Conservation (phyloP, 202 grass and related monocot genomes). For the Digitaria exilis region DNA sequence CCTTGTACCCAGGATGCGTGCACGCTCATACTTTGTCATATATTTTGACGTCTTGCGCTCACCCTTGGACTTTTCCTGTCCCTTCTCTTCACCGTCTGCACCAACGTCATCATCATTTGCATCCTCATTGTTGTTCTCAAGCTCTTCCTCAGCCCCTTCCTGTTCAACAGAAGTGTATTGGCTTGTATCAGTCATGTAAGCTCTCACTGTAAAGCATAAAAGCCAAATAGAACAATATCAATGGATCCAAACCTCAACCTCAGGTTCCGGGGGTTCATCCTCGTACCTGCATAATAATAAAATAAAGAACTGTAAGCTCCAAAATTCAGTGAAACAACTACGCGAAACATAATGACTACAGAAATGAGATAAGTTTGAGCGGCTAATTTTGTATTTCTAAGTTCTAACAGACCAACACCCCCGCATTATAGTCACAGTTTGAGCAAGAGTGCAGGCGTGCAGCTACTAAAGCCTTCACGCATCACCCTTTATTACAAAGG, state of each 20-base stretch:
- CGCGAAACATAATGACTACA: background rate
- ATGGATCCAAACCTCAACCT: constrained; percentile 60
- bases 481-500: background rate
- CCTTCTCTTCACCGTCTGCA: constrained; percentile 55
- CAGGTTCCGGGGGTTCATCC: constrained; percentile 77
- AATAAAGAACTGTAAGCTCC: background rate
- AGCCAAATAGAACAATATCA: background rate
- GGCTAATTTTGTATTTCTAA: constrained; percentile 7
- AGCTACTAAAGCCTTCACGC: background rate
- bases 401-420: background rate
- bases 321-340: constrained; percentile 5
- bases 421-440: background rate
- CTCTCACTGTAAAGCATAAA: background rate
- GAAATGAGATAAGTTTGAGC: background rate
- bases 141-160: constrained; percentile 81
- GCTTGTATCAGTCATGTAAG: background rate
- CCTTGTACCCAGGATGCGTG: constrained; percentile 83
- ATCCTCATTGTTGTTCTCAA: constrained; percentile 81
- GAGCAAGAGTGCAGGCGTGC: background rate
- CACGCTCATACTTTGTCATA: constrained; percentile 97
- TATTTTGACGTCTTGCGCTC: constrained; percentile 78
- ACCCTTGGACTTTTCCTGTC: constrained; percentile 41
- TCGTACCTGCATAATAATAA: constrained; percentile 66
- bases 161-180: constrained; percentile 30
- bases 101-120: constrained; percentile 49